phyloP scores from a whole-genome alignment of 352 stramenopile genomes.

The Phytophthora chlamydospora region DNA sequence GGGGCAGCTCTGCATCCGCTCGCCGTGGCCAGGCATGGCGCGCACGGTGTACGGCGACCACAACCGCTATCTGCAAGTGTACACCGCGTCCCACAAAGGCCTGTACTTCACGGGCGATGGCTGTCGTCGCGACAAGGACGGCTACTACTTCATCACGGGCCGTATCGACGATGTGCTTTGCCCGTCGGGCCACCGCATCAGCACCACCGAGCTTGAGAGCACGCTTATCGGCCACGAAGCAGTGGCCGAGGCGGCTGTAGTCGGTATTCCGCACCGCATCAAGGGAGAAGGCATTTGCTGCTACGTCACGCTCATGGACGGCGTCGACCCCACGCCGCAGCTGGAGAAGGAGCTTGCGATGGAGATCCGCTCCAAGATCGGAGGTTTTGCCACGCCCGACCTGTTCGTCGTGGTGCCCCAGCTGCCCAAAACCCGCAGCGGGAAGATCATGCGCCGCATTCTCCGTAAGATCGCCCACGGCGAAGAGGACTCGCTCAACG shows the following conservation, averaged over 20 bases:
- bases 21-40: conserved; percentile 94
- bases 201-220: conserved; percentile 82
- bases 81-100: conserved; percentile 10
- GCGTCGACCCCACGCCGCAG: conserved; percentile 59
- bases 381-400: conserved; percentile 12
- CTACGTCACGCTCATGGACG: conserved; percentile 90
- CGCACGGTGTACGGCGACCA: conserved; percentile 82
- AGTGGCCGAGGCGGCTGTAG: conserved; percentile 93
- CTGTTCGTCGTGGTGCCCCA: conserved; percentile 12
- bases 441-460: conserved; percentile 20
- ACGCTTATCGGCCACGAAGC: conserved; percentile 91
- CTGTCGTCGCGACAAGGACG: conserved; percentile 84
- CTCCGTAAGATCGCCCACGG: conserved; percentile 38
- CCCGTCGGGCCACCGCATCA: conserved; percentile 88
- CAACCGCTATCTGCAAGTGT: conserved; percentile 13
- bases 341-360: conserved; percentile 57
- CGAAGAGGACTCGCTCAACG: conserved; percentile 93
- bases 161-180: conserved; percentile 98
- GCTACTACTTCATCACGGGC: conserved; percentile 98
- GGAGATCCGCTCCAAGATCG: conserved; percentile 14
- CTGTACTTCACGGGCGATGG: conserved; percentile 32
- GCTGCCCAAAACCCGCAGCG: conserved; percentile 13
- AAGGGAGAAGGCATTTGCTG: conserved; percentile 96
- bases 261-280: conserved; percentile 47
- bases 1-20: conserved; percentile 94